Conservation (phyloP, 148 eudicot species). For the Amaranthus cruentus region DNA sequence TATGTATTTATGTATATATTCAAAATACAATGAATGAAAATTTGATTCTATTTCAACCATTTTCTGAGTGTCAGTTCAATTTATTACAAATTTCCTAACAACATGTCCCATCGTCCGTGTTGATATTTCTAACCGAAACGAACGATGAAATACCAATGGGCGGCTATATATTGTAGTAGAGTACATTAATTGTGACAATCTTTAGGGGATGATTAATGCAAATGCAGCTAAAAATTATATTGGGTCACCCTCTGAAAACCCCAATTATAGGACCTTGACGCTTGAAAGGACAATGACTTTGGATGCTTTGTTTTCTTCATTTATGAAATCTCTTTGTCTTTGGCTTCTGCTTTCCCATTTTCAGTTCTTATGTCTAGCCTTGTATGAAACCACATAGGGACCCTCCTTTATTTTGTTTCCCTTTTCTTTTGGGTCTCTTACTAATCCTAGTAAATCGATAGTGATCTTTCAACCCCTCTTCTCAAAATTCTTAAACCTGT, state of each 20-base stretch:
- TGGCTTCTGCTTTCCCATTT: conserved; percentile 15
- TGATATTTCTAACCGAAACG: neutral
- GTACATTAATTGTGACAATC: neutral
- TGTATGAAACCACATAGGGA: conserved; percentile 9
- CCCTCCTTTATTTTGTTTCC: conserved; percentile 7
- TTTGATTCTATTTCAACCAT: too few relatives aligned
- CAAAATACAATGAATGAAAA: too few relatives aligned
- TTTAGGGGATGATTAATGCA: conserved; percentile 8
- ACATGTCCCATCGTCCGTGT: too few relatives aligned
- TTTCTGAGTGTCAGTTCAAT: too few relatives aligned
- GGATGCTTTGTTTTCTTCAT: conserved; percentile 13
- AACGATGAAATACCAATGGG: conserved; percentile 1
- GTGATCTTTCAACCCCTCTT: conserved; percentile 27
- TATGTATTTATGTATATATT: too few relatives aligned
- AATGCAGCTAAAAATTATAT: conserved; percentile 15
- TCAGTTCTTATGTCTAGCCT: conserved; percentile 13
- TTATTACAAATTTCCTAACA: too few relatives aligned
- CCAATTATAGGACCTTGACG: conserved; percentile 26
- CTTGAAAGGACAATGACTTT: conserved; percentile 25
- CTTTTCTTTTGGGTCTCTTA: neutral
- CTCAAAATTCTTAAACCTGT: neutral
- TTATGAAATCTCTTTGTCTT: neutral
- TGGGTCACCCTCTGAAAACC: conserved; percentile 24
- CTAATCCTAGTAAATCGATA: conserved; percentile 25
- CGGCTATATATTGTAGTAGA: neutral